Percentiles rank a stretch among this genome's conserved stretches.
phyloP scores from a whole-genome alignment of 1,139 yeast species.

The Candida sp. region DNA sequence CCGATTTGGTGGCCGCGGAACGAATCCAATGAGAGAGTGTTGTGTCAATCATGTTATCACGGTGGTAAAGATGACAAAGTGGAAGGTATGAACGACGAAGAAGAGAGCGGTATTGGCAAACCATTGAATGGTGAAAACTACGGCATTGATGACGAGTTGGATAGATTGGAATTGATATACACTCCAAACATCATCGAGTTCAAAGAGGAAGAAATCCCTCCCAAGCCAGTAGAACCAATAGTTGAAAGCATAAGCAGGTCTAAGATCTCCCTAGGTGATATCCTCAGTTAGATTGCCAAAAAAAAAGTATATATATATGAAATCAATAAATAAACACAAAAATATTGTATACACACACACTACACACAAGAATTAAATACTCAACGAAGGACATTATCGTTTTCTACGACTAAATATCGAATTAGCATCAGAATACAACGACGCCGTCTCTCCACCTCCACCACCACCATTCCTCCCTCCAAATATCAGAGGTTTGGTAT shows the following conservation, averaged over 20 bases:
- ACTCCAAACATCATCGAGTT: constrained; percentile 11
- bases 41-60: constrained; percentile 42
- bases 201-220: constrained; percentile 2
- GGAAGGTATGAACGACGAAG: constrained; percentile 6
- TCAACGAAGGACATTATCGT: too few species aligned
- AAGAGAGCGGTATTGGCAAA: constrained; percentile 22
- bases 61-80: constrained; percentile 10
- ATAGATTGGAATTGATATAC: constrained; percentile 23
- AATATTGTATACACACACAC: not conserved
- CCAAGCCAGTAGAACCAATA: not conserved
- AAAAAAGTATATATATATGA: not conserved
- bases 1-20: constrained; percentile 46
- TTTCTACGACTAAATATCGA: not conserved
- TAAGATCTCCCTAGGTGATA: constrained; percentile 29
- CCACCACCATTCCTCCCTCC: not conserved
- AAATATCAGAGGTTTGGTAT: not conserved
- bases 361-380: not conserved
- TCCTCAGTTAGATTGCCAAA: constrained; percentile 18
- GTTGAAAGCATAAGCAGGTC: constrained; percentile 19
- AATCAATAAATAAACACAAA: not conserved
- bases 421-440: not conserved
- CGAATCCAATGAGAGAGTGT: constrained; percentile 2
- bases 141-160: constrained; percentile 34
- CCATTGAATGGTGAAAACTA: constrained; percentile 39
- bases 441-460: not conserved